Evolutionary conservation across 176 grass and related monocot genomes (phyloP).

Genomic region (Chrysopogon serrulatus): DNA sequence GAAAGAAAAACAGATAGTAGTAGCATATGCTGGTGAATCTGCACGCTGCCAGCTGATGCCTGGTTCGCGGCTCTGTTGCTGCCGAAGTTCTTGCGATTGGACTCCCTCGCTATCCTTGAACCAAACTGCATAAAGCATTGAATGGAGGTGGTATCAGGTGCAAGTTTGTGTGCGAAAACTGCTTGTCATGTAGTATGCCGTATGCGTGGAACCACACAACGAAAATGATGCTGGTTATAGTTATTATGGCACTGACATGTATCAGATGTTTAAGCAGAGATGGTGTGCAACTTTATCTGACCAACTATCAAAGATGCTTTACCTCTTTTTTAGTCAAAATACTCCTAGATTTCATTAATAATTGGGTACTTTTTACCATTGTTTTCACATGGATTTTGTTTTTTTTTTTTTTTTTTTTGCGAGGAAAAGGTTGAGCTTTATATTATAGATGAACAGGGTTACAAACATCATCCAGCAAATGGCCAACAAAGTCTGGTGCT

Average conservation of each 20-base stretch:
- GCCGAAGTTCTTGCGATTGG: constrained; percentile 82
- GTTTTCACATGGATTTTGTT: not conserved
- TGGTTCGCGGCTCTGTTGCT: constrained; percentile 92
- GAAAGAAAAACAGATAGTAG: not conserved
- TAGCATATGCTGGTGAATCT: constrained; percentile 41
- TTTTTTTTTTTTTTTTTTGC: too few species aligned
- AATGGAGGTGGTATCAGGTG: not conserved
- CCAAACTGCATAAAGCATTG: constrained; percentile 51
- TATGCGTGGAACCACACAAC: not conserved
- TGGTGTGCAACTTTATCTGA: not conserved
- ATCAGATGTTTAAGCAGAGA: not conserved
- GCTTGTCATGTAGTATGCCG: not conserved
- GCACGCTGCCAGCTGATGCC: constrained; percentile 75
- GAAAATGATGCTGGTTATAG: not conserved
- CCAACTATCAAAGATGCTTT: not conserved
- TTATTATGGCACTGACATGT: not conserved
- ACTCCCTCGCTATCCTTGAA: constrained; percentile 89
- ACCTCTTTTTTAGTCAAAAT: not conserved
- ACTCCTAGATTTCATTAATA: not conserved
- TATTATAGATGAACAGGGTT: too few species aligned
- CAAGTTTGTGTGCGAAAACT: not conserved
- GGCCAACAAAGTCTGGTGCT: too few species aligned
- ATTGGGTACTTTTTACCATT: not conserved
- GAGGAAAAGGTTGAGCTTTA: too few species aligned
- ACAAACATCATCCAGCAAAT: too few species aligned